These are phyloP conservation scores for Poterioochromonas sp. DNA, from an alignment of 352 stramenopile genomes.

Conservation along the genomic window DNA sequence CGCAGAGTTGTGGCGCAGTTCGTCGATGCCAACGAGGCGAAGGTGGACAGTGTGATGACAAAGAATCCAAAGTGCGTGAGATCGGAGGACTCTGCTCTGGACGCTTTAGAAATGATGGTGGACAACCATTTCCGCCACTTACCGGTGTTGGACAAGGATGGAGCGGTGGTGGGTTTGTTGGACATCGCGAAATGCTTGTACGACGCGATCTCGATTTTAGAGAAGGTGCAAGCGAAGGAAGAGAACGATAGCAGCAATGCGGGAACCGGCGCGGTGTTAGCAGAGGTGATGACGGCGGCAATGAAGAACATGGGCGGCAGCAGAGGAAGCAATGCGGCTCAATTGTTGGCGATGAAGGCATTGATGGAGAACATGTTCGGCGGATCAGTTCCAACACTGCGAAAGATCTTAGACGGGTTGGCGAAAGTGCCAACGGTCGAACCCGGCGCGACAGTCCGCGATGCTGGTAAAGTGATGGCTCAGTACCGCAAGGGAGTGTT, in stretches of 20 bases:
- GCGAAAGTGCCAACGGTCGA: slow-evolving; percentile 49
- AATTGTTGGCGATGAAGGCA: slow-evolving; percentile 33
- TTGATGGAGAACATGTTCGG: slow-evolving; percentile 42
- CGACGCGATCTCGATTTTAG: slow-evolving; percentile 92
- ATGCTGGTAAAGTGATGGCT: slow-evolving; percentile 82
- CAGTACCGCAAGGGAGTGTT: slow-evolving; percentile 78
- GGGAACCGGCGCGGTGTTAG: slow-evolving; percentile 51
- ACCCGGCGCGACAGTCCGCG: slow-evolving; percentile 70
- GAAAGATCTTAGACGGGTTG: slow-evolving; percentile 49
- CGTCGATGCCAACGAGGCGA: slow-evolving; percentile 58
- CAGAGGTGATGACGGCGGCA: slow-evolving; percentile 24
- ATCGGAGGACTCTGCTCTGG: slow-evolving; percentile 80
- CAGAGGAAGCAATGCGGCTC: slow-evolving; percentile 1
- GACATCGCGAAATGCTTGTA: slow-evolving; percentile 98
- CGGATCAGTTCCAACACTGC: slow-evolving; percentile 42
- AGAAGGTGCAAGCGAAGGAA: slow-evolving; percentile 49
- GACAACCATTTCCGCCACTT: slow-evolving; percentile 86
- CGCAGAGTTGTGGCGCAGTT: slow-evolving; percentile 74
- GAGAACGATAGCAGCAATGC: slow-evolving; percentile 7
- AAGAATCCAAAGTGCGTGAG: slow-evolving; percentile 86
- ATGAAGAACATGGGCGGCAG: not conserved
- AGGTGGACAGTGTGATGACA: slow-evolving; percentile 81
- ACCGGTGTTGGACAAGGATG: slow-evolving; percentile 71
- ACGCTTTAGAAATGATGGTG: slow-evolving; percentile 93
- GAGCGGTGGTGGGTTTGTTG: slow-evolving; percentile 82